These are phyloP conservation scores for Krasilnikovozyma curviuscula DNA, from an alignment of 768 basidiomycete species.

Conservation along the genomic window DNA sequence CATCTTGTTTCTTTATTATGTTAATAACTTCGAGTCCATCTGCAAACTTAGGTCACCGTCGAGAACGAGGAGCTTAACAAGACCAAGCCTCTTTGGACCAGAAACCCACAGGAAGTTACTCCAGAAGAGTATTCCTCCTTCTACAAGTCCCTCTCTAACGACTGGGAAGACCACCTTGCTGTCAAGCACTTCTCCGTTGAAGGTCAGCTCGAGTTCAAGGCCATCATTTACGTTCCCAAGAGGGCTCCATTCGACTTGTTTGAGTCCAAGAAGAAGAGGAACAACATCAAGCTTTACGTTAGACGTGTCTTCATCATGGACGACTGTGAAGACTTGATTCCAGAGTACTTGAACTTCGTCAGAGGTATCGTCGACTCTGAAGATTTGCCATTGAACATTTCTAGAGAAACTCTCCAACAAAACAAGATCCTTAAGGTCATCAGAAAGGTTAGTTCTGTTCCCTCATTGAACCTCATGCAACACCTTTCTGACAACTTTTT, in stretches of 20 bases:
- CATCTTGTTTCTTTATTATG: too few relatives aligned
- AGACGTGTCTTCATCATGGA: constrained; percentile 99
- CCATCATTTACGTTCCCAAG: constrained; percentile 91
- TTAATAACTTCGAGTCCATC: neutral
- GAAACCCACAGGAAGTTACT: constrained; percentile 86
- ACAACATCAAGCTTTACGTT: constrained; percentile 99
- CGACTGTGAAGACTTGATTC: constrained; percentile 93
- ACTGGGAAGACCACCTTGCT: constrained; percentile 99
- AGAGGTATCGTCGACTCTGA: constrained; percentile 88
- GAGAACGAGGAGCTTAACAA: constrained; percentile 98
- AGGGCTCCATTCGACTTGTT: constrained; percentile 98
- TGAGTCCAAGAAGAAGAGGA: constrained; percentile 99
- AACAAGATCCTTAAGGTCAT: constrained; percentile 99
- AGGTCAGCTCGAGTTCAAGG: constrained; percentile 99
- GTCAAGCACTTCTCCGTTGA: constrained; percentile 99
- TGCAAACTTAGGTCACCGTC: constrained; percentile 32
- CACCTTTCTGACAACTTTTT: neutral
- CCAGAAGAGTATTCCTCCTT: constrained; percentile 82
- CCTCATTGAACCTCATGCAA: neutral
- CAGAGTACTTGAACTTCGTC: constrained; percentile 14
- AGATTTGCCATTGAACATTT: constrained; percentile 98
- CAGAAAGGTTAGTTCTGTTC: constrained; percentile 9
- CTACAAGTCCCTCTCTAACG: constrained; percentile 99
- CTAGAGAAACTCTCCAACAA: constrained; percentile 97
- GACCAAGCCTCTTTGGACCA: constrained; percentile 98